Conservation (phyloP, 148 eudicot species). For the Cornus suecica region DNA sequence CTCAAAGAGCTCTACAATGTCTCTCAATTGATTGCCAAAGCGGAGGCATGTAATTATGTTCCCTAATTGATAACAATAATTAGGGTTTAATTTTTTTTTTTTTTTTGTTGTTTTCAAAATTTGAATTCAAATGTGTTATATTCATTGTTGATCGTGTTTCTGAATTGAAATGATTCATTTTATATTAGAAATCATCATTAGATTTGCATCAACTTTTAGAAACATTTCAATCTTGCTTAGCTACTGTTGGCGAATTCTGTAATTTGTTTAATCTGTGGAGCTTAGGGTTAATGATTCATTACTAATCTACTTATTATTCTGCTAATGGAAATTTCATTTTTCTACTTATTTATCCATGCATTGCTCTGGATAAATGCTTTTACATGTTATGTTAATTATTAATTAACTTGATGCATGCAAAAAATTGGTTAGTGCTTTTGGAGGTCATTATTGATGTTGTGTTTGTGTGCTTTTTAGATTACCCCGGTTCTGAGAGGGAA, state of each 20-base stretch:
- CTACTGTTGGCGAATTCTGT: neutral
- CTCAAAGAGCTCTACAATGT: slow-evolving; percentile 22
- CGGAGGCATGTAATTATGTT: slow-evolving; percentile 27
- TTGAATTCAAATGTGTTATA: neutral
- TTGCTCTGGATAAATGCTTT: neutral
- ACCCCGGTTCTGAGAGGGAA: slow-evolving; percentile 30
- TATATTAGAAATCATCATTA: neutral
- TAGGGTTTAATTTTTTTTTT: neutral
- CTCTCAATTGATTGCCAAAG: slow-evolving; percentile 16
- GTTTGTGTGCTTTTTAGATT: slow-evolving; percentile 18
- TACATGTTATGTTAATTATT: too few species aligned
- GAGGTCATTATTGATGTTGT: neutral
- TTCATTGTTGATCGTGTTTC: neutral
- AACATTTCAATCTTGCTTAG: neutral
- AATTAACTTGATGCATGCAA: neutral
- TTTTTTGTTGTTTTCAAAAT: neutral
- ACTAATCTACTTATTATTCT: neutral
- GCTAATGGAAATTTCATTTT: neutral
- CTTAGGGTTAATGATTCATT: neutral
- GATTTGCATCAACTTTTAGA: neutral
- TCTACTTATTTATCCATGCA: neutral
- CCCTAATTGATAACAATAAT: neutral
- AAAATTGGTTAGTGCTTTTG: neutral
- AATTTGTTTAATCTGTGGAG: neutral
- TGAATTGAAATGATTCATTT: neutral